Base-by-base conservation (phyloP, 345 rosid species). In the Bruguiera gymnorhiza region DNA sequence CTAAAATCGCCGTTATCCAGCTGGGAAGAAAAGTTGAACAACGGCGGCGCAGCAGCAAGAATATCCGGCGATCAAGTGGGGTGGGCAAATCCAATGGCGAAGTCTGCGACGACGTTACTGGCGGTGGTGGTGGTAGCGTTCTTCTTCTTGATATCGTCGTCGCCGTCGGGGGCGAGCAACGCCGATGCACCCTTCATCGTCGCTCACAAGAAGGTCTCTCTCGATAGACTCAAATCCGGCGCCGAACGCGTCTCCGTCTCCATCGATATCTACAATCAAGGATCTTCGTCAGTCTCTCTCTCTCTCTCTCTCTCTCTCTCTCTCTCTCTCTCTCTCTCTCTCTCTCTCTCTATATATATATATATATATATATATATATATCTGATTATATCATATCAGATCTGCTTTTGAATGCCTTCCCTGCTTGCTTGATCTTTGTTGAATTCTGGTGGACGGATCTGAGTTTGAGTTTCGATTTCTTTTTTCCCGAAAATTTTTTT, bases 201-300 rank as follows among this genome's bases (percentile, higher is more conserved):
- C 60, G 98, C 89, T 15, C 92, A 91, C 82, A 91, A 94, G 93
- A 91, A 94, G 83, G 97, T 92, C 26, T 73, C 93, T 62, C 88
- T 86, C 73, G 83, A 74, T 68, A 67, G 95, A 67, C 93, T 89
- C 83, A 96, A 88, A 75, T 86, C 97, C 53, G 98, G 97, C 68
- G 81, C 83, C 60, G 98, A 96, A 69, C 96, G 93, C 46, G 92
- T 96, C 86, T 73, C 75, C 32, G 96, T 96, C 72, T 83, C 97
- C 46, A 71, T 86, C 65, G 97, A 96, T 67, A 84, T 96, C 83
- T 90, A 92, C 82, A 96, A 96, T 43, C 97, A 90, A 73, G 98
- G 99, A 81, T 85, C 91, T 53, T 82, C 93, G 99, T 92, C 31
- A 81, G 89, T 81, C 71, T 56, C 27, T 55, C 26, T 53, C 9